Percentiles rank a stretch among this genome's conserved stretches.
These are phyloP conservation scores for Pezicula carpinea DNA, from an alignment of 2,329 filamentous ascomycete species.

Conservation along the genomic window DNA sequence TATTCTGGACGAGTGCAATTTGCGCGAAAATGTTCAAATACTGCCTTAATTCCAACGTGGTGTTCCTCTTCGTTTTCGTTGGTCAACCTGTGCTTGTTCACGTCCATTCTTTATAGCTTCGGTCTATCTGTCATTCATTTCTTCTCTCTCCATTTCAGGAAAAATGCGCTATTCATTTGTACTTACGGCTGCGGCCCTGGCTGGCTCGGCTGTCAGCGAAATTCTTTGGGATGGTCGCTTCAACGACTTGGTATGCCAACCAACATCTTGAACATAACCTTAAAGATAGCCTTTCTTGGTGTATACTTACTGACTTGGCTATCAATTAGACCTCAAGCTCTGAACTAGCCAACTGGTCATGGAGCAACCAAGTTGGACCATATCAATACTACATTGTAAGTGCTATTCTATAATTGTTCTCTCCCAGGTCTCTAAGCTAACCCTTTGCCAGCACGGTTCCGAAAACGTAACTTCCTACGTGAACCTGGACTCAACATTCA, in stretches of 20 bases:
- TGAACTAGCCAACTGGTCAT: slow-evolving; percentile 60
- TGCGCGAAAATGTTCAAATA: too few relatives aligned
- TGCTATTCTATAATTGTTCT: background rate
- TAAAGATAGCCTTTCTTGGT: too few relatives aligned
- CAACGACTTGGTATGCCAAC: slow-evolving; percentile 38
- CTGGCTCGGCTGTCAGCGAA: slow-evolving; percentile 32
- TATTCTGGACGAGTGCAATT: too few relatives aligned
- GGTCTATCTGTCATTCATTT: too few relatives aligned
- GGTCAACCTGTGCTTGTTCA: too few relatives aligned
- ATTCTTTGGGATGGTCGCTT: slow-evolving; percentile 63
- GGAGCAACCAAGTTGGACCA: slow-evolving; percentile 61
- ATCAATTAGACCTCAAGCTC: slow-evolving; percentile 37
- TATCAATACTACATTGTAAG: slow-evolving; percentile 68
- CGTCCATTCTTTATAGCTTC: too few relatives aligned
- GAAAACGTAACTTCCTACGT: slow-evolving; percentile 33
- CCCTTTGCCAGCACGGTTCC: slow-evolving; percentile 50
- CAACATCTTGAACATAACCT: too few relatives aligned
- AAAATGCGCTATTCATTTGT: too few relatives aligned
- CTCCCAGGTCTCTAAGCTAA: background rate
- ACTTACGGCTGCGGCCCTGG: slow-evolving; percentile 8
- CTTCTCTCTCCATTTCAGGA: too few relatives aligned
- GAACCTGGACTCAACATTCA: slow-evolving; percentile 43
- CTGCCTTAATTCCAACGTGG: too few relatives aligned
- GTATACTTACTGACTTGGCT: too few relatives aligned
- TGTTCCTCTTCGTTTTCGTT: too few relatives aligned